Evolutionary conservation across 768 basidiomycete genomes (phyloP).

Genomic region (Boletus edulis): DNA sequence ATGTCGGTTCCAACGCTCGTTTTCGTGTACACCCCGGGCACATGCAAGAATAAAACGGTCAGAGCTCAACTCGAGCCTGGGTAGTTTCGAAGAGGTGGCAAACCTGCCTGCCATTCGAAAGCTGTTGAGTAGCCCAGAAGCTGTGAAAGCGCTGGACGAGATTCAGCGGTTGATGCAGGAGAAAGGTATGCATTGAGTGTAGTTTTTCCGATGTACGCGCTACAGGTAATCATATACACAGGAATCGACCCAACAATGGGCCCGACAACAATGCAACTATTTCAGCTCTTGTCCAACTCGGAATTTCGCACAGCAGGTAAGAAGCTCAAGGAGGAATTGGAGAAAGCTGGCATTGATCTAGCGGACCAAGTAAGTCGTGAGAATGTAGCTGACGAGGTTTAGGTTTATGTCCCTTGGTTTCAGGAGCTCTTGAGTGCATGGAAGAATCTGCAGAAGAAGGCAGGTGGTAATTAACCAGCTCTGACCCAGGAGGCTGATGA

Average conservation of each 20-base stretch:
- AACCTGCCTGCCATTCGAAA: conserved; percentile 47
- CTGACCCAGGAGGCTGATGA: background rate
- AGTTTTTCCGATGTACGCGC: background rate
- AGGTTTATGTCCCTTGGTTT: background rate
- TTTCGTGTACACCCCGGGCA: conserved; percentile 30
- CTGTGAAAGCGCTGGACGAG: conserved; percentile 44
- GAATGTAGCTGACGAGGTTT: background rate
- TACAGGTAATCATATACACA: conserved; percentile 17
- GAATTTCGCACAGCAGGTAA: conserved; percentile 51
- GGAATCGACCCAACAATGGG: conserved; percentile 48
- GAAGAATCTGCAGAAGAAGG: conserved; percentile 34
- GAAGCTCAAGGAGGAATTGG: conserved; percentile 46
- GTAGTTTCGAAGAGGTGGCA: conserved; percentile 38
- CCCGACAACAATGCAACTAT: conserved; percentile 51
- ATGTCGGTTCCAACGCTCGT: conserved; percentile 20
- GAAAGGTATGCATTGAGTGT: conserved; percentile 36
- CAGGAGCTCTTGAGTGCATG: conserved; percentile 48
- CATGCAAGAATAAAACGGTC: conserved; percentile 30
- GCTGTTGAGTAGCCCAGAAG: conserved; percentile 48
- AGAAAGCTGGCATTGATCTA: conserved; percentile 61
- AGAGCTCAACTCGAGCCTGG: conserved; percentile 36
- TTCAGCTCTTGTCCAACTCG: conserved; percentile 50
- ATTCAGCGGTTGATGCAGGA: conserved; percentile 46
- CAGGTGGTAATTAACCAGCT: conserved; percentile 14
- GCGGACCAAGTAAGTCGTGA: conserved; percentile 44